Evolutionary conservation across 208 protist genomes (phyloP), one percentile per base, ranked within the genome.

Genomic region (Trypanosoma avium): DNA sequence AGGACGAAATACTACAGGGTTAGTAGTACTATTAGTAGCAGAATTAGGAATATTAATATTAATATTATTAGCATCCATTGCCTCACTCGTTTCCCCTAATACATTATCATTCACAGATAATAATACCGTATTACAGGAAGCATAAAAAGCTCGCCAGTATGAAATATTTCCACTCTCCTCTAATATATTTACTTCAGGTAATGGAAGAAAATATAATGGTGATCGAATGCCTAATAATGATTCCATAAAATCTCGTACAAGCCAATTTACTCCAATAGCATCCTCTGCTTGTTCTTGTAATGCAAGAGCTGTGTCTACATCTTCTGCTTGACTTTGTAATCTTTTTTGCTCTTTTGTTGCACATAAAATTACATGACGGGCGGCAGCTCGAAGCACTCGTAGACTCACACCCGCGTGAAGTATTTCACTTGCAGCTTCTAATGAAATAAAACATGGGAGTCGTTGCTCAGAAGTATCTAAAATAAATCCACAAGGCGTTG

Each of bases 341-440:
- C 43, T 26, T 35, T 24, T 33, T 59, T 61, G 27, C 9, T 87
- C 68, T 21, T 69, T 72, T 45, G 62, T 42, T 1, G 80, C 64
- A 35, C 68, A 77, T 27, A 40, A 19, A 10, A 75, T 54, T 7
- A 94, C 67, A 49, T 90, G 77, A 15, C 74, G 77, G 9, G 82
- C 75, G 10, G 88, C 82, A 5, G 70, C 68, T 30, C 88, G 81
- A 45, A 94, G 75, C 26, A 79, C 81, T 13, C 88, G 84, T 26
- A 91, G 68, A 52, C 79, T 88, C 17, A 95, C 65, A 19, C 88
- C 88, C 0, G 84, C 85, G 17, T 88, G 74, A 33, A 92, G 70
- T 30, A 90, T 48, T 19, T 74, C 56, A 1, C 59, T 54, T 12
- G 88, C 88, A 2, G 84, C 74, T 30, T 72, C 82, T 33, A 32